Evolutionary conservation across 345 rosid genomes (phyloP).

Genomic region (Rhizophora apiculata): DNA sequence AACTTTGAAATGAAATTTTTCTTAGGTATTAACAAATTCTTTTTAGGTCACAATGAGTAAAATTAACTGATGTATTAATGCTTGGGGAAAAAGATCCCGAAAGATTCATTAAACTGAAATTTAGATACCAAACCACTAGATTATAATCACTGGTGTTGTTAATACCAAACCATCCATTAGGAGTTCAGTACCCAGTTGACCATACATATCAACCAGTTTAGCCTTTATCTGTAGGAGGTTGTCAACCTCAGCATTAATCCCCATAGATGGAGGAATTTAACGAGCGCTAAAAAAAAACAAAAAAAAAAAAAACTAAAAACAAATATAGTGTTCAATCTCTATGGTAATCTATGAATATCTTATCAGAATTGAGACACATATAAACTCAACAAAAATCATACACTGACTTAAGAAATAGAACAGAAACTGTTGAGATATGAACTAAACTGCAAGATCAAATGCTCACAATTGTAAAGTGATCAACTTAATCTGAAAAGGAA

Average conservation of each 20-base stretch:
- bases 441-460: neutral
- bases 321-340: constrained; percentile 9
- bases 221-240: constrained; percentile 57
- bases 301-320: constrained; percentile 5
- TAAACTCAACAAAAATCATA: neutral
- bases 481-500: neutral
- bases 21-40: no score
- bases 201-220: constrained; percentile 40
- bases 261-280: constrained; percentile 40
- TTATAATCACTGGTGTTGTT: constrained; percentile 39
- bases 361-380: neutral
- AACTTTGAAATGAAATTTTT: no score
- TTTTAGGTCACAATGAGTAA: constrained; percentile 49
- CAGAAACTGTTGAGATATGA: constrained; percentile 11
- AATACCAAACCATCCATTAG: constrained; percentile 80
- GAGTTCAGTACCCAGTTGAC: constrained; percentile 54
- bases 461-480: neutral
- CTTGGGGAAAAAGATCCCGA: constrained; percentile 65
- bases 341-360: constrained; percentile 39
- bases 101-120: constrained; percentile 54
- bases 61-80: constrained; percentile 56
- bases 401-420: neutral
- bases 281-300: constrained; percentile 1
- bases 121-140: constrained; percentile 49
- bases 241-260: constrained; percentile 60